Percentiles rank a stretch among this genome's conserved stretches.
Conservation (phyloP, 1,284 basidiomycete genomes). For the Cryptococcus sp. region DNA sequence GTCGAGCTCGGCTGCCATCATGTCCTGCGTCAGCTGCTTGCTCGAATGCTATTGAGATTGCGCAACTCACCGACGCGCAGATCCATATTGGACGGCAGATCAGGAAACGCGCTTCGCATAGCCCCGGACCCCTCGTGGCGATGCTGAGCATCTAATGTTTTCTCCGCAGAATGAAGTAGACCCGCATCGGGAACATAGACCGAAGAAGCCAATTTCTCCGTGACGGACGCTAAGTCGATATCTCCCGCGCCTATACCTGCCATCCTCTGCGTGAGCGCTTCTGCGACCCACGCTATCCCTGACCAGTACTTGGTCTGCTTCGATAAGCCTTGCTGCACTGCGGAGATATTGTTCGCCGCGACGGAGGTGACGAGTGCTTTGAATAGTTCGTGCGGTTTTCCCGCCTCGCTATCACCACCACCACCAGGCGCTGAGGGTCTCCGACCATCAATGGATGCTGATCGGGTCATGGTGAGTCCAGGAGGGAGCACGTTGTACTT, state of each 20-base stretch:
- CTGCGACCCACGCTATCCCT: slow-evolving; percentile 31
- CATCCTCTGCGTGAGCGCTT: slow-evolving; percentile 26
- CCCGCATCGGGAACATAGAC: slow-evolving; percentile 34
- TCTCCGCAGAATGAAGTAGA: slow-evolving; percentile 9
- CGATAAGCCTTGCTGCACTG: slow-evolving; percentile 26
- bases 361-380: slow-evolving; percentile 24
- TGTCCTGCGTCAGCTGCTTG: no score
- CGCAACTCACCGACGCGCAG: background rate
- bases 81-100: background rate
- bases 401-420: background rate
- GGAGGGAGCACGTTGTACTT: background rate
- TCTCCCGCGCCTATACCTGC: slow-evolving; percentile 27
- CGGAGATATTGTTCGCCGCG: slow-evolving; percentile 23
- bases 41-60: no score
- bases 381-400: slow-evolving; percentile 19
- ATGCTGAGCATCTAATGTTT: background rate
- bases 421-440: no score
- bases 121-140: background rate
- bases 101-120: background rate
- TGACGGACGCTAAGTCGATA: slow-evolving; percentile 28
- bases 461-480: background rate
- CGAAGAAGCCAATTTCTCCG: slow-evolving; percentile 29
- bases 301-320: slow-evolving; percentile 31
- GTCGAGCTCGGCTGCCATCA: no score
- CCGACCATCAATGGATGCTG: no score